Conservation (phyloP, 1,139 yeast species). For the Sugiyamaella castrensis region DNA sequence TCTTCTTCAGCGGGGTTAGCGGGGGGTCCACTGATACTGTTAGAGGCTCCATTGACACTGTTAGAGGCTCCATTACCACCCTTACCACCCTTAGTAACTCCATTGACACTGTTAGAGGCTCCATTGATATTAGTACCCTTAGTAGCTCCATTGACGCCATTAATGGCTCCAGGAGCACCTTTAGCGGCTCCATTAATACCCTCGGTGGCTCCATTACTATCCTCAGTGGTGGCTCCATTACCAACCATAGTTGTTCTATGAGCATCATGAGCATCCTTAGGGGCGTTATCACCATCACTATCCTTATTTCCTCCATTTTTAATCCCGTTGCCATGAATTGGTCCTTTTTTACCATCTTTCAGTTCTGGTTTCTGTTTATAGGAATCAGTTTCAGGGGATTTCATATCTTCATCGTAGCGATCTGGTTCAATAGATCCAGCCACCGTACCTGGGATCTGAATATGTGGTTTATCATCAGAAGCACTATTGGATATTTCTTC, state of each 20-base stretch:
- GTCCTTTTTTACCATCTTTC: too few species aligned
- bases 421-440: neutral
- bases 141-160: neutral
- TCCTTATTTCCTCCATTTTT: too few species aligned
- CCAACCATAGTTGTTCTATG: neutral
- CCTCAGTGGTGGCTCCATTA: neutral
- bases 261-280: too few species aligned
- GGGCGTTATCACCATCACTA: too few species aligned
- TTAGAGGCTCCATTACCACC: neutral
- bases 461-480: neutral
- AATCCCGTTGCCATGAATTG: too few species aligned
- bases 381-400: neutral
- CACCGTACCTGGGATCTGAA: too few species aligned
- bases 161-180: neutral
- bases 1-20: slow-evolving; percentile 1
- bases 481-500: neutral
- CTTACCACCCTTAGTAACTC: neutral
- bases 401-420: neutral
- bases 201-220: neutral
- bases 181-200: neutral
- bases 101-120: neutral
- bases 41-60: neutral
- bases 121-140: neutral
- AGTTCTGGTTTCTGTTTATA: too few species aligned
- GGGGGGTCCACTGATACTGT: slow-evolving; percentile 1